Evolutionary conservation across 2,329 filamentous ascomycete species (phyloP).

Genomic region (Aspergillus caelatus): DNA sequence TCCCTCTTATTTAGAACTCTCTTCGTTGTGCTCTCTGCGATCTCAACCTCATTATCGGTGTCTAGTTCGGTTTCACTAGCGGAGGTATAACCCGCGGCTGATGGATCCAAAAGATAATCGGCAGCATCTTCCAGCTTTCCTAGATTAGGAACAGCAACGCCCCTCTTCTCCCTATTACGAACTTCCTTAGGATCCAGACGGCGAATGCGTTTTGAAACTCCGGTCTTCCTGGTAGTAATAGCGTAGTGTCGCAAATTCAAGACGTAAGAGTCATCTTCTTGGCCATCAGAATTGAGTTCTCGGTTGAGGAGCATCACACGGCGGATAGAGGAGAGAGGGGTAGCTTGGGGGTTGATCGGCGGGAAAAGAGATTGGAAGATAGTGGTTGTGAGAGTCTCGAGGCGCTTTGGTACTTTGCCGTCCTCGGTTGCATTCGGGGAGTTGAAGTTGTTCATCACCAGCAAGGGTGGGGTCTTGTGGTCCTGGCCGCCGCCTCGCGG

Average conservation of each 20-base stretch:
- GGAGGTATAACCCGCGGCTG: slow-evolving; percentile 82
- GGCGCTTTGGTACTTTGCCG: slow-evolving; percentile 80
- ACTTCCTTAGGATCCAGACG: slow-evolving; percentile 85
- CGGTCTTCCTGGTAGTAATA: slow-evolving; percentile 85
- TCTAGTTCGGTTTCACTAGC: slow-evolving; percentile 92
- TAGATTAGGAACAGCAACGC: slow-evolving; percentile 76
- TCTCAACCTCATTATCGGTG: slow-evolving; percentile 93
- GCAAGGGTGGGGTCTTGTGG: slow-evolving; percentile 79
- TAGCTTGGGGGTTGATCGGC: slow-evolving; percentile 88
- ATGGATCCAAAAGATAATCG: slow-evolving; percentile 85
- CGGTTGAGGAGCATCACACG: slow-evolving; percentile 89
- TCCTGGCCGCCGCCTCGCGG: slow-evolving; percentile 82
- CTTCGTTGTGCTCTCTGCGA: slow-evolving; percentile 61
- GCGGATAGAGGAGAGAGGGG: slow-evolving; percentile 87
- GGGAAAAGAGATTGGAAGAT: slow-evolving; percentile 97
- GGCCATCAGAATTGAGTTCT: slow-evolving; percentile 53
- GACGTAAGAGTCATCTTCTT: slow-evolving; percentile 69
- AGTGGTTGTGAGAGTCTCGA: slow-evolving; percentile 89
- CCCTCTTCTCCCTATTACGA: slow-evolving; percentile 68
- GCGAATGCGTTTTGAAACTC: slow-evolving; percentile 80
- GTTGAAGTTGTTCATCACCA: slow-evolving; percentile 98
- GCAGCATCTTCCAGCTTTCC: slow-evolving; percentile 90
- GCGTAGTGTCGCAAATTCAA: slow-evolving; percentile 92
- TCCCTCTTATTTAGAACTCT: slow-evolving; percentile 57
- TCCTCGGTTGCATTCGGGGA: slow-evolving; percentile 61